Evolutionary conservation across 768 basidiomycete species (phyloP).

Genomic region (Podaxis pistillaris): DNA sequence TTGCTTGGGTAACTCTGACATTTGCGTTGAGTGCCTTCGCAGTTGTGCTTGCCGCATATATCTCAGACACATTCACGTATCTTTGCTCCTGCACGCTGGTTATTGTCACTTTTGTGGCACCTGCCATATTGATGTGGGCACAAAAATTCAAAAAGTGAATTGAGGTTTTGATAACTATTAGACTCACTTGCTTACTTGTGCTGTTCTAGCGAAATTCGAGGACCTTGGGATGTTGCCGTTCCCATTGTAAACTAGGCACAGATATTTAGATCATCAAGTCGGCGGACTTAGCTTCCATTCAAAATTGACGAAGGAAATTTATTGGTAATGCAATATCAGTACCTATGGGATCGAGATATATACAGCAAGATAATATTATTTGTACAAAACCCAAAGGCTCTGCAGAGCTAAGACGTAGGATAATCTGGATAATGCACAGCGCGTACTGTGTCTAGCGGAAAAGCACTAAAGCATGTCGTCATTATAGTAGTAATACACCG

Average conservation of each 20-base stretch:
- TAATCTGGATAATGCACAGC: constrained; percentile 11
- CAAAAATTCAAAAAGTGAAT: constrained; percentile 85
- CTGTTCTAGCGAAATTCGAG: constrained; percentile 73
- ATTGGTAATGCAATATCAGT: neutral
- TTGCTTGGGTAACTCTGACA: constrained; percentile 54
- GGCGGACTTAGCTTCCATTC: neutral
- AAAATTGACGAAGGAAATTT: neutral
- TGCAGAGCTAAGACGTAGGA: constrained; percentile 1
- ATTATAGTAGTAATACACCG: constrained; percentile 9
- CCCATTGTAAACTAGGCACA: constrained; percentile 9
- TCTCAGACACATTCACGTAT: constrained; percentile 55
- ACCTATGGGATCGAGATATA: constrained; percentile 5
- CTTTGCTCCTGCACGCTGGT: constrained; percentile 49
- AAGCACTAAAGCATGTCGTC: neutral
- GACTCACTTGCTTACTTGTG: constrained; percentile 14
- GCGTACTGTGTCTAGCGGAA: neutral
- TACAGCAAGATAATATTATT: constrained; percentile 14
- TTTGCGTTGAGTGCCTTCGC: constrained; percentile 46
- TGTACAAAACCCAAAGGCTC: constrained; percentile 8
- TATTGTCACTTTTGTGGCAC: constrained; percentile 70
- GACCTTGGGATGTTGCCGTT: constrained; percentile 76
- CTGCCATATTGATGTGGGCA: constrained; percentile 77
- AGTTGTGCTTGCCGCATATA: constrained; percentile 46
- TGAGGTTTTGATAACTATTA: constrained; percentile 15
- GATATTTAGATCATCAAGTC: neutral